These are phyloP conservation scores for Lentinula aciculospora DNA, from an alignment of 768 basidiomycete species.

Conservation along the genomic window DNA sequence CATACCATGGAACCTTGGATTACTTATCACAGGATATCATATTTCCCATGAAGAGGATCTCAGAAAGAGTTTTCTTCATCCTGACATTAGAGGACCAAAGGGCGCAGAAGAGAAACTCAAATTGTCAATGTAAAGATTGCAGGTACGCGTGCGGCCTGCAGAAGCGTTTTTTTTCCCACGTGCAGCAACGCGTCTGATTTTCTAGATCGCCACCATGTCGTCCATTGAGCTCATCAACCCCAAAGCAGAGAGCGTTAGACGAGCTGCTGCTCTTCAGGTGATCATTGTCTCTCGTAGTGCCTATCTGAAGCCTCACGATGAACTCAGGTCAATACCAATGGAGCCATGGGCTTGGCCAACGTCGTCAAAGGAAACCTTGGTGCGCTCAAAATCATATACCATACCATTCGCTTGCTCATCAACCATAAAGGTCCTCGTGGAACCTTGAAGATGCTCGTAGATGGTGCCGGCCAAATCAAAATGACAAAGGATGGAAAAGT, in stretches of 20 bases:
- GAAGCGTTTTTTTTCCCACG: neutral
- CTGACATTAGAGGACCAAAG: too few relatives aligned
- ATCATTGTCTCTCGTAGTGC: conserved; percentile 13
- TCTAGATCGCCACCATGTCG: neutral
- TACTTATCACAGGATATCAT: too few relatives aligned
- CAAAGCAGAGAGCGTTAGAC: conserved; percentile 88
- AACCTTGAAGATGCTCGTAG: conserved; percentile 98
- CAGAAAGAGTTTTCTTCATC: too few relatives aligned
- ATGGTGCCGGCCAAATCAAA: conserved; percentile 97
- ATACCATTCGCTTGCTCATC: neutral
- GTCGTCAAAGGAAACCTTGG: conserved; percentile 98
- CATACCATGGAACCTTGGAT: too few relatives aligned
- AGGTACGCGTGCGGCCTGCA: neutral
- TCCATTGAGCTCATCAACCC: conserved; percentile 92
- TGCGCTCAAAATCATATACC: conserved; percentile 27
- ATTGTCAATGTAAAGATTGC: too few relatives aligned
- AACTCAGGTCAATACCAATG: conserved; percentile 78
- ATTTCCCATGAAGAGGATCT: too few relatives aligned
- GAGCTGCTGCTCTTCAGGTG: conserved; percentile 90
- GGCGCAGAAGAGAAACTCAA: too few relatives aligned
- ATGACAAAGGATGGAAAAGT: conserved; percentile 99
- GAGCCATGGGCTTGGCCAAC: conserved; percentile 94
- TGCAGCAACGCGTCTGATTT: neutral
- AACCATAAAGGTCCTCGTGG: conserved; percentile 77
- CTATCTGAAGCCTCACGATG: conserved; percentile 16